Evolutionary conservation across 177 flowering plant genomes (phyloP).

Genomic region (Vitis hybrid): DNA sequence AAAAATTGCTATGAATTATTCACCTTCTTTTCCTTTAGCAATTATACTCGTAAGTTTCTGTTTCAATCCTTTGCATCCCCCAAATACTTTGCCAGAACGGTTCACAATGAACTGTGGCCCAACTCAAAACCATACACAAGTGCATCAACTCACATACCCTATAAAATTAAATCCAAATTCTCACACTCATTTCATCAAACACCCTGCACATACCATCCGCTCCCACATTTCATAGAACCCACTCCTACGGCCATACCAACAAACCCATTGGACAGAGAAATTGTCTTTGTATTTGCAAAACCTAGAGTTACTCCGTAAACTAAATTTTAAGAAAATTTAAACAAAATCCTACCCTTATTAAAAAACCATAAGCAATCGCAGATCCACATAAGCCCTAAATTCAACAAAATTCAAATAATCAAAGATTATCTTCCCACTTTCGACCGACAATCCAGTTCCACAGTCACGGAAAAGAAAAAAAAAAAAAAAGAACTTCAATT

Average conservation of each 20-base stretch:
- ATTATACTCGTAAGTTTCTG: too few species aligned
- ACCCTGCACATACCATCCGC: background rate
- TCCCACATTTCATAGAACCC: background rate
- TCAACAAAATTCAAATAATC: background rate
- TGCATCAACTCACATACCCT: background rate
- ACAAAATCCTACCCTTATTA: background rate
- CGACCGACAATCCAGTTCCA: background rate
- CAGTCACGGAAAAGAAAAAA: background rate
- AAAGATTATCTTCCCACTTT: too few species aligned
- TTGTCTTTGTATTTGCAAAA: background rate
- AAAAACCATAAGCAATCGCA: background rate
- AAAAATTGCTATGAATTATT: too few species aligned
- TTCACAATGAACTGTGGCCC: background rate
- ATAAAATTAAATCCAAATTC: background rate
- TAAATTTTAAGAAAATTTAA: too few species aligned
- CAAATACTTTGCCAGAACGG: background rate
- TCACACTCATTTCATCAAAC: background rate
- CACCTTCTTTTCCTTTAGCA: too few species aligned
- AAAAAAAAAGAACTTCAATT: background rate
- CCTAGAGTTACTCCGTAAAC: too few species aligned
- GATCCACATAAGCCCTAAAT: background rate
- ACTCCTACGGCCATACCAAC: too few species aligned
- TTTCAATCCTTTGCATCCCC: background rate
- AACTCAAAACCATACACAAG: background rate
- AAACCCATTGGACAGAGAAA: background rate